Base-by-base conservation (phyloP, 2,329 filamentous ascomycete species). In the Verticillium tricorpus region DNA sequence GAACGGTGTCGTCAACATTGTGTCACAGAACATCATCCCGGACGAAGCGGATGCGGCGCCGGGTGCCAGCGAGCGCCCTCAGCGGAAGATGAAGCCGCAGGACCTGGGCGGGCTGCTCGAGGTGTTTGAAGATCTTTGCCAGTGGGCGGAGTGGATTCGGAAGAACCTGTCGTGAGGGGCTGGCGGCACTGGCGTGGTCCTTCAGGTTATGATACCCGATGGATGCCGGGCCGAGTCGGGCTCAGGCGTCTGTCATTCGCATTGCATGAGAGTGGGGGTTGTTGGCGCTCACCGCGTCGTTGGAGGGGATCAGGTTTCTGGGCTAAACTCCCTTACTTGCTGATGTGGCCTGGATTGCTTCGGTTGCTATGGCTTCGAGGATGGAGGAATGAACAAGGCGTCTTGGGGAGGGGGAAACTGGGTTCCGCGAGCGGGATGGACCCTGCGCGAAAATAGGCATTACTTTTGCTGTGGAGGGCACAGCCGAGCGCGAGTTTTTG, bases 1-100 rank as follows among this genome's bases (percentile, higher is more conserved):
- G 39, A 86, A 88, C 61, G 88, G 83, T 5, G 77, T 82, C 15
- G 79, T 90, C 4, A 77, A 82, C 19, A 77, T 91, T 39, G 73
- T 80, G 3, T 80, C 84, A 28, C 85, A 89, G 67, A 88, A 89
- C 64, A 69, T 85, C 5, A 69, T 84, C 55, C 61, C 63, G 4
- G 60, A 64, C 8, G 66, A 67, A 15, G 65, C 58, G 22, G 65
- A 58, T 39, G 59, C 39, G 34, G 59, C 25, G 63, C 45, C 12
- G 56, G 31, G 60, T 59, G 60, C 58, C 60, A 28, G 57, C 34
- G 69, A 68, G 31, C 60, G 62, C 56, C 39, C 71, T 70, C 55
- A 54, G 61, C 62, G 58, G 25, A 56, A 32, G 31, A 34, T 32
- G 54, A 56, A 56, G 54, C 73, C 73, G 25, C 75, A 78, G 63